Conservation (phyloP, 352 stramenopile species). For the Phytophthora capsici region DNA sequence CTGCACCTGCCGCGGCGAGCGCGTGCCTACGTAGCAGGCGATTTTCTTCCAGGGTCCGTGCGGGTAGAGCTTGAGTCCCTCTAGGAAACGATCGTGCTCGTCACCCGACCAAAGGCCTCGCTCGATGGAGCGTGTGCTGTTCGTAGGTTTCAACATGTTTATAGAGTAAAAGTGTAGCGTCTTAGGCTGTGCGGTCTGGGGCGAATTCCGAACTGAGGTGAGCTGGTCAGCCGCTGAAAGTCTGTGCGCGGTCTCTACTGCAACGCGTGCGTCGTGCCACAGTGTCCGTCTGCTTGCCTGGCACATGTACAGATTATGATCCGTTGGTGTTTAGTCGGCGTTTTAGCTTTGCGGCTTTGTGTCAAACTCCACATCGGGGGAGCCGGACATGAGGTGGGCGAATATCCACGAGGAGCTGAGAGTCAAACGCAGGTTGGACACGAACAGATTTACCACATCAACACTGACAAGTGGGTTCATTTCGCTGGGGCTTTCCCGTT, state of each 20-base stretch:
- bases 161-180: too few species aligned
- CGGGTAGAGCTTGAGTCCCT: conserved; percentile 55
- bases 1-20: conserved; percentile 61
- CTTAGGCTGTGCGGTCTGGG: too few species aligned
- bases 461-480: conserved; percentile 11
- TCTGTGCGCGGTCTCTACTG: conserved; percentile 20
- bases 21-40: conserved; percentile 50
- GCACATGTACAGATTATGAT: conserved; percentile 21
- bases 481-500: conserved; percentile 4
- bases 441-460: conserved; percentile 9
- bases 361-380: conserved; percentile 23
- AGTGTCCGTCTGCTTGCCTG: conserved; percentile 5
- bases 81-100: conserved; percentile 68
- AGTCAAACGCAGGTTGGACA: conserved; percentile 25
- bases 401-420: conserved; percentile 20
- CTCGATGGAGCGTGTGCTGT: conserved; percentile 25
- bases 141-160: conserved; percentile 28
- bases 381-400: conserved; percentile 20
- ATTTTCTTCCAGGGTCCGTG: conserved; percentile 63
- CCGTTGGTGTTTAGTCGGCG: conserved; percentile 21
- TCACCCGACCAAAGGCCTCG: conserved; percentile 54
- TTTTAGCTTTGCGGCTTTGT: conserved; percentile 10
- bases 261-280: conserved; percentile 1
- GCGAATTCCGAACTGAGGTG: conserved; percentile 29
- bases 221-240: neutral